Evolutionary conservation across 371 early-diverging fungal genomes (phyloP), one percentile per base, ranked within the genome.

Genomic region (Rhizopus microsporus): DNA sequence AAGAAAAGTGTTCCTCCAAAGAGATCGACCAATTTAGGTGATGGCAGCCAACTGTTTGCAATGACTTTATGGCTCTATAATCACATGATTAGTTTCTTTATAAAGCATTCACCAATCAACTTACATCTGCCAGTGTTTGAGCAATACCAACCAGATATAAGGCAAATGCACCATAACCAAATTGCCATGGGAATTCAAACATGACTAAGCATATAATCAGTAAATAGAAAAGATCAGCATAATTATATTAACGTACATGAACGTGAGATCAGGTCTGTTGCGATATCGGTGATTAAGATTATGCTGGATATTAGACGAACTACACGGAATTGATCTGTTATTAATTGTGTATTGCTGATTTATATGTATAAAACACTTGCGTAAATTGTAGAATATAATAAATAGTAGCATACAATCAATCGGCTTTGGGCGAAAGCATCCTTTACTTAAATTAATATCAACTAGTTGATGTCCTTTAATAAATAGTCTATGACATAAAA

Each of bases 11-110:
- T 62, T 29, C 68, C 57, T 5, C 78, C 74, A 17, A 75, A 46
- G 16, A 71, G 37, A 54, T 78, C 75, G 5, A 75, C 78, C 31
- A 69, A 8, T 29, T 23, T 33, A 8, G 78, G 68, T 1, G 75
- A 71, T n/a, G 78, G 78, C 10, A 78, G n/a, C 78, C 78, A 78
- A 32, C 71, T 73, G 9, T 56, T 71, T 8, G 75, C 64, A 45
- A 78, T 59, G 0, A 69, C 68, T 63, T 63, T 67, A 39, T 78
- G 78, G 46, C 73, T 75, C 78, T 78, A 62, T 17, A 37, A 10
- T 23, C 5, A 43, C 44, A 5, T 42, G 5, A 23, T 6, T 44
- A 13, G 17, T 17, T 39, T 33, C 23, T 23, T 23, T 23, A 2
- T 23, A 23, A 23, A 23, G 23, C 23, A 23, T 23, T 23, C 23